A percentile compares a stretch with the other conserved stretches of the same genome.
Evolutionary conservation across 768 basidiomycete species (phyloP).

Genomic region (Fomitopsis serialis): DNA sequence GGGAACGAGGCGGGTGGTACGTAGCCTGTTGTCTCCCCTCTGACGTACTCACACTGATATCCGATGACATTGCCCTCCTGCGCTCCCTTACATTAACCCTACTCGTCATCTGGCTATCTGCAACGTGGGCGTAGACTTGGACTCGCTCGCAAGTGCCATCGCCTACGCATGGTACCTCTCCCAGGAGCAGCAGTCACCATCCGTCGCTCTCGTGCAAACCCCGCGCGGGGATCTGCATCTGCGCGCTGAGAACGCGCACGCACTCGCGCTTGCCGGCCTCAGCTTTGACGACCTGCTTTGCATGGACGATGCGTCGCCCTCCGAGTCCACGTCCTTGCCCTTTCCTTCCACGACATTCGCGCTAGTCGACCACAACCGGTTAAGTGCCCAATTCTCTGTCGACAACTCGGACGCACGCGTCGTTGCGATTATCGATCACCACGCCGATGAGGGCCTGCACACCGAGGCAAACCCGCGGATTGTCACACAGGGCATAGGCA

Average conservation of each 20-base stretch:
- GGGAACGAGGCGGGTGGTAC: slow-evolving; percentile 97
- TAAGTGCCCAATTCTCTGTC: slow-evolving; percentile 39
- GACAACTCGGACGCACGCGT: slow-evolving; percentile 47
- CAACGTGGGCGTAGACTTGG: too few species aligned
- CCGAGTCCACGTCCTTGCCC: slow-evolving; percentile 28
- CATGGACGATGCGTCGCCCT: slow-evolving; percentile 65
- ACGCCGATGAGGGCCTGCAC: slow-evolving; percentile 77
- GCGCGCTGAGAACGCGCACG: slow-evolving; percentile 84
- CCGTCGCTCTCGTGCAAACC: slow-evolving; percentile 72
- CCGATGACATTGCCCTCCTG: background rate
- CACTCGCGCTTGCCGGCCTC: slow-evolving; percentile 57
- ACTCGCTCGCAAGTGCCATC: slow-evolving; percentile 82
- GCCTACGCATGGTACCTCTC: slow-evolving; percentile 77
- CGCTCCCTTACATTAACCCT: too few species aligned
- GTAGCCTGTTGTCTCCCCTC: slow-evolving; percentile 10
- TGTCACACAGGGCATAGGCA: slow-evolving; percentile 63
- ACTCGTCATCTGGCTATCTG: too few species aligned
- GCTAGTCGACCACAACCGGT: slow-evolving; percentile 88
- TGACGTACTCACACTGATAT: background rate
- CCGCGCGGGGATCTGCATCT: slow-evolving; percentile 63
- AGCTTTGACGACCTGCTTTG: slow-evolving; percentile 53
- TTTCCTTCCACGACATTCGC: slow-evolving; percentile 59
- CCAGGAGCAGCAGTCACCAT: slow-evolving; percentile 28
- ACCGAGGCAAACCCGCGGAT: slow-evolving; percentile 59
- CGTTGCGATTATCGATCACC: slow-evolving; percentile 83